Base-by-base conservation (phyloP, 176 grass and related monocot genomes). In the Poa pratensis region DNA sequence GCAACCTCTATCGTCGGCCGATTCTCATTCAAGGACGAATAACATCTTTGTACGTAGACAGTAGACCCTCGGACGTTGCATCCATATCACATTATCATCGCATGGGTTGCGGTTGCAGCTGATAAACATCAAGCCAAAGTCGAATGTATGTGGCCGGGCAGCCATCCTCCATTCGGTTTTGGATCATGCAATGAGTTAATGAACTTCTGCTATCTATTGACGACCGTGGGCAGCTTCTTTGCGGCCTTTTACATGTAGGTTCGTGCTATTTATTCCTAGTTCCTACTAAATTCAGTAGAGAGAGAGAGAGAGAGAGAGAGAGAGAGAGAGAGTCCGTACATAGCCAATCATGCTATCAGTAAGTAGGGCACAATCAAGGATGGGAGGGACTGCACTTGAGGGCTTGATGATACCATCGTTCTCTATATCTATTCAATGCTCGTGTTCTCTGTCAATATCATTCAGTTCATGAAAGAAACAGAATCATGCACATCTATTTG, bases 341-440 rank as follows among this genome's bases (percentile, higher is more conserved):
- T 88, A 71, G 86, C 40, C 80, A 78, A 72, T 83, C 72, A 78
- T 78, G 72, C 86, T 83, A 83, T 69, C n/a, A 40, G 17, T 24
- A 43, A 74, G 49, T 79, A 86, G 79, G 79, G 79, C 23, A 65
- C 88, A 86, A 15, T 24, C 12, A 86, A 66, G 76, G 73, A 86
- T 90, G 88, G 84, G 83, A 58, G 19, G 73, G 80, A 90, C 73
- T 83, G 26, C 73, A 79, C 45, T 90, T 82, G 79, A 52, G 24
- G 55, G 79, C 88, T 90, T 30, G 54, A 86, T 27, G 49, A 82
- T 20, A 69, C 39, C 26, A 26, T 58, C 70, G 17, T 49, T 73
- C 69, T 80, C 52, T 79, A n/a, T 59, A 50, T 15, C 26, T 65
- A 35, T 65, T 53, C 17, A 72, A n/a, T 55, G 84, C 80, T 42